Conservation (phyloP, 495 filamentous ascomycete genomes). For the Chaetomium cochliodes region DNA sequence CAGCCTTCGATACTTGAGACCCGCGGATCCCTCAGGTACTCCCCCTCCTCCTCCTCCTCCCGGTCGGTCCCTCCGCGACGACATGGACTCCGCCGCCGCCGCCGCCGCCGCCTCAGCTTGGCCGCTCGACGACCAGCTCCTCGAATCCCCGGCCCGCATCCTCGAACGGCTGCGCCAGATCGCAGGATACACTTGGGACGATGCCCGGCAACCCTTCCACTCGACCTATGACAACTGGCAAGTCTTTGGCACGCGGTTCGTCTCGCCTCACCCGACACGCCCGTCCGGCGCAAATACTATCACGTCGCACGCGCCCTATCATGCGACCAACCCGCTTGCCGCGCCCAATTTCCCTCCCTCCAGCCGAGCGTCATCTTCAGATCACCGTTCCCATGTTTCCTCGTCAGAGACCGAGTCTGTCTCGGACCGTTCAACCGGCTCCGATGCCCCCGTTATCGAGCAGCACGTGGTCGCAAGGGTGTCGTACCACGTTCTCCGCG, state of each 20-base stretch:
- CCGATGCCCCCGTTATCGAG: constrained; percentile 41
- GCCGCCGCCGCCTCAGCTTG: constrained; percentile 44
- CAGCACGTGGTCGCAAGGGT: constrained; percentile 69
- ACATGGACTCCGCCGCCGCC: constrained; percentile 51
- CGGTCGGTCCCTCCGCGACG: not conserved
- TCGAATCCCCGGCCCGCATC: constrained; percentile 66
- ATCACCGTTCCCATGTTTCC: constrained; percentile 35
- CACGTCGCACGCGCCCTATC: constrained; percentile 29
- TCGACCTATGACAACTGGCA: constrained; percentile 80
- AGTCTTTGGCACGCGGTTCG: constrained; percentile 48
- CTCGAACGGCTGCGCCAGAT: constrained; percentile 71
- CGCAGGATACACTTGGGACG: constrained; percentile 75
- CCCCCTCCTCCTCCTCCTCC: constrained; percentile 8
- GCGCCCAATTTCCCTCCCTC: constrained; percentile 30
- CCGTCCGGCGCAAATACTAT: constrained; percentile 28
- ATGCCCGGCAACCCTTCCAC: constrained; percentile 66
- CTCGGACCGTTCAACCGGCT: constrained; percentile 40
- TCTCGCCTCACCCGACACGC: constrained; percentile 43
- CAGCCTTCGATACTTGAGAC: constrained; percentile 32
- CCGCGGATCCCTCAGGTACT: not conserved
- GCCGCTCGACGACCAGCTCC: constrained; percentile 59
- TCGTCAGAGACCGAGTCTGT: constrained; percentile 37
- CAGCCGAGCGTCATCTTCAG: constrained; percentile 38
- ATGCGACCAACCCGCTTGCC: constrained; percentile 32
- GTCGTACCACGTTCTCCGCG: constrained; percentile 72